Evolutionary conservation across 2,329 filamentous ascomycete genomes (phyloP).

Genomic region (Daldinia sp.): DNA sequence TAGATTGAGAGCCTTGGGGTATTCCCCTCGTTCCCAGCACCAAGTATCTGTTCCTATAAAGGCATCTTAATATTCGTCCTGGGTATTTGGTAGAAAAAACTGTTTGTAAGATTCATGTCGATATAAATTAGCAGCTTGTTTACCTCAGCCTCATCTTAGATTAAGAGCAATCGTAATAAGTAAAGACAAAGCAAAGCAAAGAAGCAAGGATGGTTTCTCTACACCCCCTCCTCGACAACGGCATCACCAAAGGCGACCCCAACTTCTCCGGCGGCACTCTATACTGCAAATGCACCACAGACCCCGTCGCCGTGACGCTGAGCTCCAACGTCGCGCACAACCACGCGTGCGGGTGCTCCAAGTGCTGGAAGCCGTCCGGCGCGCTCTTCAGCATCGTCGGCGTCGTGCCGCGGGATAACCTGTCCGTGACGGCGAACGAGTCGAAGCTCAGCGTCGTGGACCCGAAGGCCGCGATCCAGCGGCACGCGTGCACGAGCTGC

Average conservation of each 20-base stretch:
- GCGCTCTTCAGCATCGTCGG: conserved; percentile 74
- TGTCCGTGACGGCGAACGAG: conserved; percentile 68
- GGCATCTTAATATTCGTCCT: not conserved
- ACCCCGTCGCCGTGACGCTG: conserved; percentile 70
- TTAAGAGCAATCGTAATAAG: not conserved
- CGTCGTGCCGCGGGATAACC: conserved; percentile 67
- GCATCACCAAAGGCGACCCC: conserved; percentile 66
- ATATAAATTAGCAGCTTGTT: not conserved
- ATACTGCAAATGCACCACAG: conserved; percentile 68
- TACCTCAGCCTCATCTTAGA: conserved; percentile 3
- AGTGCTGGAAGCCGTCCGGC: conserved; percentile 76
- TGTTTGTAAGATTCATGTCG: not conserved
- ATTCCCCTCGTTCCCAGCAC: conserved; percentile 6
- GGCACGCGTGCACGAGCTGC: conserved; percentile 71
- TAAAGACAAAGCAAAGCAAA: conserved; percentile 1
- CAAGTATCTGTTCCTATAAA: conserved; percentile 21
- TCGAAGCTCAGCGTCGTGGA: conserved; percentile 70
- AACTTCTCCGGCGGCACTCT: conserved; percentile 71
- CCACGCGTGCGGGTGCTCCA: conserved; percentile 78
- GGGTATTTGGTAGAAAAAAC: not conserved
- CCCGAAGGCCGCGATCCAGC: conserved; percentile 67
- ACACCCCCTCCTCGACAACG: conserved; percentile 73
- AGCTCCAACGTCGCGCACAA: conserved; percentile 72
- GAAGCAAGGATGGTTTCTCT: conserved; percentile 55
- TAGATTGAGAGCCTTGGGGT: conserved; percentile 1